Evolutionary conservation across 2,329 filamentous ascomycete species (phyloP).

Genomic region (Colletotrichum lentis): DNA sequence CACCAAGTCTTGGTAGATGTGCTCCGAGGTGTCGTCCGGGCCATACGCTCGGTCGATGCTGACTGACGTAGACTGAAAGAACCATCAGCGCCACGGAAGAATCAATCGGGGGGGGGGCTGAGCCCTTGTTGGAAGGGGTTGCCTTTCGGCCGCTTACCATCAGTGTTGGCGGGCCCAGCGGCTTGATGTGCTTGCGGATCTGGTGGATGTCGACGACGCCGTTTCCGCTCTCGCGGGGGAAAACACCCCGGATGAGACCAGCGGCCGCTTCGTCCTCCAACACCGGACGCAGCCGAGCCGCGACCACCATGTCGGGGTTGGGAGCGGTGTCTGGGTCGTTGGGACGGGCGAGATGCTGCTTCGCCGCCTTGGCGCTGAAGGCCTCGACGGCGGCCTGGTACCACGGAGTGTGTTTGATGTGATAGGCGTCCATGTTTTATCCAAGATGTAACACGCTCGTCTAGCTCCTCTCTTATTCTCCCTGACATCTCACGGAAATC

Average conservation of each 20-base stretch:
- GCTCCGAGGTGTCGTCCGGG: conserved; percentile 47
- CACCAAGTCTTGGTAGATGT: conserved; percentile 53
- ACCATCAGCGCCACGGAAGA: background rate
- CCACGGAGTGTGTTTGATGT: conserved; percentile 22
- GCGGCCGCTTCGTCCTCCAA: conserved; percentile 46
- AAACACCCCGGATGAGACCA: conserved; percentile 44
- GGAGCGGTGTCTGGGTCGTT: background rate
- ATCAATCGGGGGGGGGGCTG: no score
- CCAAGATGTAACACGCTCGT: background rate
- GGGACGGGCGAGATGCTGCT: background rate
- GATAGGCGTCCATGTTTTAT: conserved; percentile 26
- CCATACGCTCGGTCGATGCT: conserved; percentile 50
- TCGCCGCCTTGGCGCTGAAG: conserved; percentile 19
- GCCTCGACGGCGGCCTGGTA: conserved; percentile 22
- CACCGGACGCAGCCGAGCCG: conserved; percentile 50
- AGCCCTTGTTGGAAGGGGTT: no score
- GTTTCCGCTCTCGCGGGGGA: conserved; percentile 39
- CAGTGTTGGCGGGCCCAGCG: conserved; percentile 43
- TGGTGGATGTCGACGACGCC: conserved; percentile 50
- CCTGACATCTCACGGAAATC: no score
- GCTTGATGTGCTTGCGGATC: conserved; percentile 46
- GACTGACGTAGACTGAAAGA: conserved; percentile 46
- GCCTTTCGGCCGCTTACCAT: conserved; percentile 40
- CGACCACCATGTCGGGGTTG: conserved; percentile 47
- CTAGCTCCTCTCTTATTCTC: no score